A percentile compares a stretch with the other conserved stretches of the same genome.
These are phyloP conservation scores for Paradendryphiella salina DNA, from an alignment of 2,329 filamentous ascomycete species.

Conservation along the genomic window DNA sequence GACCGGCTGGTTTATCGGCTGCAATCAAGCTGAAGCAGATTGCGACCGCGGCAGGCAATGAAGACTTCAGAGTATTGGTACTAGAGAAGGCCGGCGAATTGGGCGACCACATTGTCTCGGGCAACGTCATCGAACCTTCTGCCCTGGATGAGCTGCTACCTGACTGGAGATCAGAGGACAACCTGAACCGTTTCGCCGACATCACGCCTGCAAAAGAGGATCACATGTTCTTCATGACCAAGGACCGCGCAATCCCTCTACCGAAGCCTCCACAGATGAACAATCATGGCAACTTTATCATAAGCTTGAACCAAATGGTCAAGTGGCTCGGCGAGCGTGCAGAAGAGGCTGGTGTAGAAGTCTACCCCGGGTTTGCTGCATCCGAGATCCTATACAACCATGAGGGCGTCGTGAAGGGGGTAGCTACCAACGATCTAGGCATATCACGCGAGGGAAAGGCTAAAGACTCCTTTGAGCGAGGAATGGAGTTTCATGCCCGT, in stretches of 20 bases:
- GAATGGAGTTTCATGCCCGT: conserved; percentile 96
- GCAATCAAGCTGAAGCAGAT: conserved; percentile 95
- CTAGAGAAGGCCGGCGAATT: conserved; percentile 95
- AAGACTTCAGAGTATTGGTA: conserved; percentile 90
- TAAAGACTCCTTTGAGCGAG: conserved; percentile 89
- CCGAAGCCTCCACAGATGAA: conserved; percentile 95
- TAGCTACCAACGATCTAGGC: conserved; percentile 94
- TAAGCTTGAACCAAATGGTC: conserved; percentile 90
- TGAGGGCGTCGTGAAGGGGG: conserved; percentile 88
- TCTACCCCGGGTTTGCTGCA: conserved; percentile 94
- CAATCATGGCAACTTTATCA: conserved; percentile 97
- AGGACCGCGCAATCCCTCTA: conserved; percentile 74
- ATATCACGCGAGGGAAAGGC: conserved; percentile 79
- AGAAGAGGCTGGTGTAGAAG: conserved; percentile 94
- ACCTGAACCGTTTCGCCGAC: conserved; percentile 83
- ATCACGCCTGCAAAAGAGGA: conserved; percentile 82
- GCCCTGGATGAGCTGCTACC: conserved; percentile 89
- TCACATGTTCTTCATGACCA: conserved; percentile 92
- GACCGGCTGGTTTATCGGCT: conserved; percentile 89
- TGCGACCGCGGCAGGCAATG: conserved; percentile 90
- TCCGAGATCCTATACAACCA: conserved; percentile 85
- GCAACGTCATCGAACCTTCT: conserved; percentile 89
- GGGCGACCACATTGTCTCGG: conserved; percentile 92
- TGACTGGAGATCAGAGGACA: conserved; percentile 88
- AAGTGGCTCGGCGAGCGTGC: conserved; percentile 96